phyloP scores from a whole-genome alignment of 202 grass and related monocot genomes.

The Saccharum hybrid region DNA sequence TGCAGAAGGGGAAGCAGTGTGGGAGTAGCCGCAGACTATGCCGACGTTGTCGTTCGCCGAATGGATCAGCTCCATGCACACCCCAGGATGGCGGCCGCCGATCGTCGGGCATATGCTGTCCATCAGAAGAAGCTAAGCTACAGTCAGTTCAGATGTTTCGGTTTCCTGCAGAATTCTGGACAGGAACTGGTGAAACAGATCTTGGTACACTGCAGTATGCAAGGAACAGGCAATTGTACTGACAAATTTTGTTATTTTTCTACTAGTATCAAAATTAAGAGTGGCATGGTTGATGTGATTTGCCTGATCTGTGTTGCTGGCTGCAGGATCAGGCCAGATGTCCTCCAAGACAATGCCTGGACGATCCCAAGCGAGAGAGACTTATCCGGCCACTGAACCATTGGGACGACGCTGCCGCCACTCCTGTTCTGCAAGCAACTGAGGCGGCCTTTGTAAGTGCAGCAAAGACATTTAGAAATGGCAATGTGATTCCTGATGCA shows the following conservation, averaged over 20 bases:
- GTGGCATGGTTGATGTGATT: background rate
- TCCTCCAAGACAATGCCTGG: conserved; percentile 64
- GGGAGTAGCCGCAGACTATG: conserved; percentile 59
- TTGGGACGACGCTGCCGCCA: conserved; percentile 56
- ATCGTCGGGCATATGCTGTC: conserved; percentile 61
- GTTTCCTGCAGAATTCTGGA: background rate
- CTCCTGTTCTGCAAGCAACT: conserved; percentile 56
- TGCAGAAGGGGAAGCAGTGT: conserved; percentile 46
- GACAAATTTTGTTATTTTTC: background rate
- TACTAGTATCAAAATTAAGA: background rate
- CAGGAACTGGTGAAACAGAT: background rate
- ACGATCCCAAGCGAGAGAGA: conserved; percentile 55
- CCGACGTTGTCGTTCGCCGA: conserved; percentile 48
- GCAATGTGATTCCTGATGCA: background rate
- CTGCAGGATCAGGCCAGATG: conserved; percentile 58
- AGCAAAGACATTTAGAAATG: background rate
- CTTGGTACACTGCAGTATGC: background rate
- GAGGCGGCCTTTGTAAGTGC: conserved; percentile 24
- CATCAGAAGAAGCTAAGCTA: background rate
- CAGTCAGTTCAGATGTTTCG: background rate
- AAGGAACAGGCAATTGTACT: background rate
- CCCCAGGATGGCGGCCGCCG: conserved; percentile 55
- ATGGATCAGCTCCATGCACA: conserved; percentile 60
- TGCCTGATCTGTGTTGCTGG: conserved; percentile 62
- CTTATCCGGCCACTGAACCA: conserved; percentile 66